Percentiles rank a stretch among this genome's conserved stretches.
These are phyloP conservation scores for Ceratocystis albifundus DNA, from an alignment of 2,329 filamentous ascomycete species.

Conservation along the genomic window DNA sequence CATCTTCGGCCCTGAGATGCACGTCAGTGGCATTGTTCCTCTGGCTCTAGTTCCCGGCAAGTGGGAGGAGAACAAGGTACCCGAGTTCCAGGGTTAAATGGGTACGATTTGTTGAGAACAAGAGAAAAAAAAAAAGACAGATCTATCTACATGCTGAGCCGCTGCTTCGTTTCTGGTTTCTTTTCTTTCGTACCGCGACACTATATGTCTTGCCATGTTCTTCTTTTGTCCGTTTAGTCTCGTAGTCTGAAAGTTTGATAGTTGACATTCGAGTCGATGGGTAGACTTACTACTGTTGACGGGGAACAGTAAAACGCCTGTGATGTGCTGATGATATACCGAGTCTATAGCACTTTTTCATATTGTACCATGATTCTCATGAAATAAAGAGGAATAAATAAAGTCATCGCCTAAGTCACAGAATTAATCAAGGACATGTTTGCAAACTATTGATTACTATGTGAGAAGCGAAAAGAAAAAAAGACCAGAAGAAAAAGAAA, in stretches of 20 bases:
- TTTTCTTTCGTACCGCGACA: neutral
- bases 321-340: neutral
- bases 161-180: constrained; percentile 11
- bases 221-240: neutral
- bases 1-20: constrained; percentile 69
- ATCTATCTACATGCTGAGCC: constrained; percentile 9
- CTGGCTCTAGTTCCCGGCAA: constrained; percentile 63
- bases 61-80: constrained; percentile 49
- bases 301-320: no score
- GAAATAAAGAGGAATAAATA: neutral
- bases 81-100: constrained; percentile 49
- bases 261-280: neutral
- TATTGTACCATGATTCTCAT: neutral
- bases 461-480: neutral
- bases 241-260: neutral
- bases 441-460: neutral
- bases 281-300: neutral
- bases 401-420: no score
- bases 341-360: neutral
- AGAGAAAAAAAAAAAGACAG: constrained; percentile 21
- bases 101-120: constrained; percentile 12
- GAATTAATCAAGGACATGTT: neutral
- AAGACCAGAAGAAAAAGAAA: neutral
- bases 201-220: neutral
- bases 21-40: constrained; percentile 93